phyloP scores from a whole-genome alignment of 306 rosid genomes.

The Sindora glabra region DNA sequence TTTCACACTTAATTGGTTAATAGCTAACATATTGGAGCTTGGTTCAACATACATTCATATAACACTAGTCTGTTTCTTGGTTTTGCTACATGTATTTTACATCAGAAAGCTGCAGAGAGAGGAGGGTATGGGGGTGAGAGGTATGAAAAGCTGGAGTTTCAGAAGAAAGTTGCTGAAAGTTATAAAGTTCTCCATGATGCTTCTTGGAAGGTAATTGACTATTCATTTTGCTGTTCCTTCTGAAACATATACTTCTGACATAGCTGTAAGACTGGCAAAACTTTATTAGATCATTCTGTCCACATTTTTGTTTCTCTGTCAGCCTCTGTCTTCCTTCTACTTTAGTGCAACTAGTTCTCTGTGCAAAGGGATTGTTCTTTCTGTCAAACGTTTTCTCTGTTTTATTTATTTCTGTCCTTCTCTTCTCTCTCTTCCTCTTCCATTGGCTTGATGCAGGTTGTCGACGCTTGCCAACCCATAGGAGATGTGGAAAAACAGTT shows the following conservation, averaged over 20 bases:
- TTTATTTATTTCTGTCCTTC: neutral
- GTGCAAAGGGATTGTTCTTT: too few relatives aligned
- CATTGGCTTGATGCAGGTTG: conserved; percentile 40
- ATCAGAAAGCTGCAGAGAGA: conserved; percentile 88
- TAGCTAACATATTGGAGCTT: neutral
- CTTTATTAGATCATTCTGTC: too few relatives aligned
- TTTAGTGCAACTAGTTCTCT: too few relatives aligned
- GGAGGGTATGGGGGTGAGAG: conserved; percentile 93
- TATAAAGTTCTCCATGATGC: conserved; percentile 53
- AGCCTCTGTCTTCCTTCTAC: too few relatives aligned
- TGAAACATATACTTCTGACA: too few relatives aligned
- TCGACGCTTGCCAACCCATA: too few relatives aligned
- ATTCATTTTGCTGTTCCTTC: neutral
- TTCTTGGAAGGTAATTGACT: conserved; percentile 72
- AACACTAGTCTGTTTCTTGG: neutral
- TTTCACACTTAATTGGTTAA: neutral
- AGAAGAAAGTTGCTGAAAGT: conserved; percentile 56
- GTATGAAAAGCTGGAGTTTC: conserved; percentile 81
- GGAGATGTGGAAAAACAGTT: conserved; percentile 73
- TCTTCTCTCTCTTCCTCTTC: neutral
- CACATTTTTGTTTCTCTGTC: too few relatives aligned
- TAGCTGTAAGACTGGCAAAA: neutral
- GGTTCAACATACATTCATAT: too few relatives aligned
- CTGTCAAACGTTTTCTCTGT: neutral
- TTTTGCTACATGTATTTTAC: neutral